Evolutionary conservation across 805 yeast species (phyloP).

Genomic region (Yarrowia osloensis): DNA sequence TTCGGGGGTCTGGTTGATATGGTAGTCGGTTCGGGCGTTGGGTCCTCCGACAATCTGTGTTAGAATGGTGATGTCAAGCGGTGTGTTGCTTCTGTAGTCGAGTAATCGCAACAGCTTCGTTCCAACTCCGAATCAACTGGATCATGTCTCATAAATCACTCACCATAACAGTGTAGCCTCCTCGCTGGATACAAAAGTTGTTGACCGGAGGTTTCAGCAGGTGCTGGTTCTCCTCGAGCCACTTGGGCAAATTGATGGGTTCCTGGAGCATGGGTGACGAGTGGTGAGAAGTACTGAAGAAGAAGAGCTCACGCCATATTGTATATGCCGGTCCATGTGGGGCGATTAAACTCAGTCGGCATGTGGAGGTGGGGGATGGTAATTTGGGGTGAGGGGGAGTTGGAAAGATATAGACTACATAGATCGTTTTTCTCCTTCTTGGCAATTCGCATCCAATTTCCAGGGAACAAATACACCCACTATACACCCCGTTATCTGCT

Average conservation of each 20-base stretch:
- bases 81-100: too few relatives aligned
- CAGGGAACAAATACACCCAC: background rate
- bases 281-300: background rate
- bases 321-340: background rate
- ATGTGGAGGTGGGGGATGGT: background rate
- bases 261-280: constrained; percentile 50
- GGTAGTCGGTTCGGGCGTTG: constrained; percentile 90
- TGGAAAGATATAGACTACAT: background rate
- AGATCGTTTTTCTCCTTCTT: too few relatives aligned
- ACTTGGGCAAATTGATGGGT: constrained; percentile 75
- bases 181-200: constrained; percentile 84
- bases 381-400: background rate
- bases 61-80: too few relatives aligned
- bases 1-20: constrained; percentile 91
- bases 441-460: background rate
- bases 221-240: constrained; percentile 77
- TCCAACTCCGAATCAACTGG: too few relatives aligned
- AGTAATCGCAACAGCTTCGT: too few relatives aligned
- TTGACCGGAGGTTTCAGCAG: constrained; percentile 89
- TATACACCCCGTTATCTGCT: background rate
- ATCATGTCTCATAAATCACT: background rate
- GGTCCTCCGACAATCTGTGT: constrained; percentile 84
- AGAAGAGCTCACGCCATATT: constrained; percentile 19
- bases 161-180: constrained; percentile 88
- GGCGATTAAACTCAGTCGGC: background rate